Evolutionary conservation across 768 basidiomycete genomes (phyloP).

Genomic region (Tephrocybe sp.): DNA sequence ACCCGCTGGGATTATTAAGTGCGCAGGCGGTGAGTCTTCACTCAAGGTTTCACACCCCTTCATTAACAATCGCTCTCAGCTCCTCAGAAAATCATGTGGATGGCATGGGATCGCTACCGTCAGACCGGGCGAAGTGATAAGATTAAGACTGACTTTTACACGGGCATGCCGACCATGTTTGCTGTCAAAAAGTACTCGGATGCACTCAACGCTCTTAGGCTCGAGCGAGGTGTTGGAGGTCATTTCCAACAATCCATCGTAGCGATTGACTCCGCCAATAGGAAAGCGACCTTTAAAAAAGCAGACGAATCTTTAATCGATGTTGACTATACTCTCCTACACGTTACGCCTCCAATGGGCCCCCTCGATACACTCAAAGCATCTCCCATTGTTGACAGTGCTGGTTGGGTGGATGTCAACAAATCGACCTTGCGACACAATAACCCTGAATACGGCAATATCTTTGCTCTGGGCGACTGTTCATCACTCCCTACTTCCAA

Average conservation of each 20-base stretch:
- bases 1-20: slow-evolving; percentile 90
- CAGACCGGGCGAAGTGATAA: slow-evolving; percentile 54
- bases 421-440: slow-evolving; percentile 76
- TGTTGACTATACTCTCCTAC: slow-evolving; percentile 79
- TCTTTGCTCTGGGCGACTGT: slow-evolving; percentile 92
- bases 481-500: slow-evolving; percentile 92
- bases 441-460: slow-evolving; percentile 76
- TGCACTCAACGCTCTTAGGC: slow-evolving; percentile 72
- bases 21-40: slow-evolving; percentile 67
- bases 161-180: slow-evolving; percentile 95
- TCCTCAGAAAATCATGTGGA: slow-evolving; percentile 95
- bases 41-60: not conserved
- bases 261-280: slow-evolving; percentile 65
- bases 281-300: slow-evolving; percentile 83
- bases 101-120: slow-evolving; percentile 84
- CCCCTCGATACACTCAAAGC: slow-evolving; percentile 77
- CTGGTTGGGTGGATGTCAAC: slow-evolving; percentile 91
- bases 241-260: slow-evolving; percentile 83
- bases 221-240: slow-evolving; percentile 77
- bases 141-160: slow-evolving; percentile 75
- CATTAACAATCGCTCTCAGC: slow-evolving; percentile 36
- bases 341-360: slow-evolving; percentile 92
- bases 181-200: slow-evolving; percentile 95
- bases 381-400: slow-evolving; percentile 73
- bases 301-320: slow-evolving; percentile 65